Percentiles rank a stretch among this genome's conserved stretches.
Conservation (phyloP, 768 basidiomycete genomes). For the Boletus fagicola region DNA sequence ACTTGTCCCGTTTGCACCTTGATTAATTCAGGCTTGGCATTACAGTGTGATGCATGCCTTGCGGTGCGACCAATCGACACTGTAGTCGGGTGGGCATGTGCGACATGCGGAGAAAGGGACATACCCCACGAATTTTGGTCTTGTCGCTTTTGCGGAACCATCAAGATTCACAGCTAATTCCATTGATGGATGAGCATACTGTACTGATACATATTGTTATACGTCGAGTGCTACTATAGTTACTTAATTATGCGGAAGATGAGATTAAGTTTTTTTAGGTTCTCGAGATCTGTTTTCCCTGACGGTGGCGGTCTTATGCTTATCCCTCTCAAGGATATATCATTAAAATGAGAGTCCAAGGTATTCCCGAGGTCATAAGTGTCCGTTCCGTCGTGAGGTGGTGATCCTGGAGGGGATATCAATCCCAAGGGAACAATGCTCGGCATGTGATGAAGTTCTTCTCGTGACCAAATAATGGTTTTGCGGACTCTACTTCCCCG, state of each 20-base stretch:
- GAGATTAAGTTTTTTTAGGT: conserved; percentile 66
- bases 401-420: conserved; percentile 45
- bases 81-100: conserved; percentile 60
- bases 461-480: not conserved
- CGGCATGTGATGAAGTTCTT: not conserved
- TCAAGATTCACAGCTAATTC: conserved; percentile 45
- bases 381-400: conserved; percentile 60
- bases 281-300: conserved; percentile 54
- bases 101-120: conserved; percentile 58
- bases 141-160: conserved; percentile 67
- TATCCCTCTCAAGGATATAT: too few species aligned
- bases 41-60: conserved; percentile 64
- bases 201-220: not conserved
- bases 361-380: conserved; percentile 66
- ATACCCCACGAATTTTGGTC: conserved; percentile 71
- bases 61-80: conserved; percentile 37
- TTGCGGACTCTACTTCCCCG: not conserved
- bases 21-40: conserved; percentile 46
- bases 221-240: not conserved
- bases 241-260: conserved; percentile 6
- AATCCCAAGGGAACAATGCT: not conserved
- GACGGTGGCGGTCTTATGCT: too few species aligned
- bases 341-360: too few species aligned
- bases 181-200: not conserved
- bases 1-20: conserved; percentile 64